A percentile compares a stretch with the other conserved stretches of the same genome.
These are phyloP conservation scores for Lodderomyces orthopsilosis DNA, from an alignment of 1,139 yeast species.

Conservation along the genomic window DNA sequence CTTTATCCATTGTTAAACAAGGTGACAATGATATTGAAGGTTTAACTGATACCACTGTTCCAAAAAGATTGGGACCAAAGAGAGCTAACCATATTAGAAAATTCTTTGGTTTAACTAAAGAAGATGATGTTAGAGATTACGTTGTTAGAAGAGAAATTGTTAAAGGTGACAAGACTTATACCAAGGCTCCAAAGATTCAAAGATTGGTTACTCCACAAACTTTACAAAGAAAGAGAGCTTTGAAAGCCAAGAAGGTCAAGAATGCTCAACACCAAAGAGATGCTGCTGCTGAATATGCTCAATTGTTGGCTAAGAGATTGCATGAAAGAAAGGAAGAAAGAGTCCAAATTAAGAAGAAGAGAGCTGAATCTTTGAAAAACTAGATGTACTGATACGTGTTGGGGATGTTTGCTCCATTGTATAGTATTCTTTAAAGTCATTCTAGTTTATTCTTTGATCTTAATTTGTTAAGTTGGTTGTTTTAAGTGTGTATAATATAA, in stretches of 20 bases:
- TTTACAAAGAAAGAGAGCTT: conserved; percentile 98
- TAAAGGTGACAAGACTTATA: conserved; percentile 98
- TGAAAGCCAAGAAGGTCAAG: conserved; percentile 89
- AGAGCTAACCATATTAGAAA: conserved; percentile 99
- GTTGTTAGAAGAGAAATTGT: conserved; percentile 98
- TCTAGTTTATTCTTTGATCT: background rate
- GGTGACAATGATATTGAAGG: conserved; percentile 97
- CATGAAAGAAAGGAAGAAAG: conserved; percentile 97
- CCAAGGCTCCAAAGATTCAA: conserved; percentile 99
- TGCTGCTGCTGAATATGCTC: conserved; percentile 99
- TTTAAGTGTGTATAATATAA: conserved; percentile 2
- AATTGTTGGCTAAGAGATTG: conserved; percentile 96
- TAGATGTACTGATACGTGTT: conserved; percentile 3
- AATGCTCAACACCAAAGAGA: conserved; percentile 99
- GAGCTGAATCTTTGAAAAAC: conserved; percentile 77
- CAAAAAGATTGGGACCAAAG: conserved; percentile 99
- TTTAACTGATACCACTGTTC: conserved; percentile 88
- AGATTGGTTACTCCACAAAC: conserved; percentile 99
- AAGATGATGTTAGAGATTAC: conserved; percentile 91
- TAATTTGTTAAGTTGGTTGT: background rate
- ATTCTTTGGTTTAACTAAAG: conserved; percentile 98
- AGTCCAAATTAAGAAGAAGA: conserved; percentile 98
- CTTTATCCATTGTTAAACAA: conserved; percentile 93
- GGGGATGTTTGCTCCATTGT: too few species aligned
- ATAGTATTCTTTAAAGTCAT: too few species aligned